These are phyloP conservation scores for Teratosphaeriaceae sp. DNA, from an alignment of 2,329 filamentous ascomycete species.

Conservation along the genomic window DNA sequence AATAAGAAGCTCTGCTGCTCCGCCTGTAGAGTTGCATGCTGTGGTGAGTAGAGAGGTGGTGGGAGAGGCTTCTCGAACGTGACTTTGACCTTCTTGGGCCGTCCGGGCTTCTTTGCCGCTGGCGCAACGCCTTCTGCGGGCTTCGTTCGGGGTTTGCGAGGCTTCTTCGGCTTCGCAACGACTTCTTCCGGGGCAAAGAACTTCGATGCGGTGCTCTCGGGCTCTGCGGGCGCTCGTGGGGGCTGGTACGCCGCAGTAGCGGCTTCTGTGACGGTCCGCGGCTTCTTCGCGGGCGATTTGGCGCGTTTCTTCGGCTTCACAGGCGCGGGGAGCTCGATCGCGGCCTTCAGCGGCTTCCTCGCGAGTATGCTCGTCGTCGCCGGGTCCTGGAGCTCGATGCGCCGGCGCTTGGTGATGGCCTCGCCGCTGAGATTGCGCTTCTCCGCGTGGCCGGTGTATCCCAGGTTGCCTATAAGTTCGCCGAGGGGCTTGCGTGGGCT, in stretches of 20 bases:
- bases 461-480: conserved; percentile 9
- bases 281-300: conserved; percentile 52
- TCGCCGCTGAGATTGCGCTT: conserved; percentile 4
- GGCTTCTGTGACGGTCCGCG: conserved; percentile 69
- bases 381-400: conserved; percentile 10
- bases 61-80: conserved; percentile 16
- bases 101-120: conserved; percentile 20
- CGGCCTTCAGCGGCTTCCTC: conserved; percentile 6
- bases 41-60: conserved; percentile 56
- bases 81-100: conserved; percentile 32
- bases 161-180: conserved; percentile 16
- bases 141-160: conserved; percentile 18
- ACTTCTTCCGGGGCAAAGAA: conserved; percentile 31
- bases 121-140: conserved; percentile 8
- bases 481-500: conserved; percentile 7
- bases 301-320: conserved; percentile 28
- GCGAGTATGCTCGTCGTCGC: neutral
- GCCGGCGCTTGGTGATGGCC: conserved; percentile 12
- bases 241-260: conserved; percentile 63
- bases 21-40: conserved; percentile 59
- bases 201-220: conserved; percentile 36
- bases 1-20: conserved; percentile 72
- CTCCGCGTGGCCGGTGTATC: neutral
- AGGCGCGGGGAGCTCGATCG: conserved; percentile 9
- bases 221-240: conserved; percentile 25